Evolutionary conservation across 371 early-diverging fungal genomes (phyloP), one percentile per base, ranked within the genome.

Genomic region (Mortierella sp.): DNA sequence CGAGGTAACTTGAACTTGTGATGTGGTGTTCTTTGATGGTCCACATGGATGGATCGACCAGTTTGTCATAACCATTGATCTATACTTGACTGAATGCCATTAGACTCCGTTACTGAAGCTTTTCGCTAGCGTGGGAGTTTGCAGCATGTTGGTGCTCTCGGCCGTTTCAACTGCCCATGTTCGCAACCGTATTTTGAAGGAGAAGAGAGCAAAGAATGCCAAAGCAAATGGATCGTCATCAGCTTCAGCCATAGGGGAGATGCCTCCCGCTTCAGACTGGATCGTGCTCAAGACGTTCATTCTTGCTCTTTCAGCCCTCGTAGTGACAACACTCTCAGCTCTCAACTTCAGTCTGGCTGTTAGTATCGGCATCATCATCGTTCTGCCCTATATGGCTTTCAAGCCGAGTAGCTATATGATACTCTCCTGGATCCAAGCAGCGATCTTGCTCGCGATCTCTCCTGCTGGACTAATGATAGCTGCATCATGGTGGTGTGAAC

Each of bases 321-420:
- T 83, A 16, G 83, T 95, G n/a, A 85, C 93, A 7, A 89, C 91
- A 0, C 80, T 94, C 1, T 88, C 95, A 1, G 87, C 91, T 16
- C 83, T 93, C 56, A 97, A 97, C 79, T 94, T 94, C 57, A 91
- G 91, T 62, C 71, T 96, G 45, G 91, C 95, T 0, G 85, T 95
- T 0, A 81, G 83, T 12, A 81, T 92, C 17, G 94, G 92, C 41
- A 64, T 91, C 12, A 64, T 90, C 24, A 82, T 87, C 17, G 88
- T 90, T 2, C 76, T 94, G 10, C 90, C 92, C 0, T 86, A 91
- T 54, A 76, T 86, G 37, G 49, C 89, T 1, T 84, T 88, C 50
- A 73, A 68, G 19, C 88, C 91, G 2, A 79, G 82, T 14, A 34
- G 34, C 8, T 57, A 55, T 22, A 24, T 51, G 7, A 5, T 68